Evolutionary conservation across 2,329 filamentous ascomycete species (phyloP), one percentile per base, ranked within the genome.

Genomic region (Annulohypoxylon truncatum): DNA sequence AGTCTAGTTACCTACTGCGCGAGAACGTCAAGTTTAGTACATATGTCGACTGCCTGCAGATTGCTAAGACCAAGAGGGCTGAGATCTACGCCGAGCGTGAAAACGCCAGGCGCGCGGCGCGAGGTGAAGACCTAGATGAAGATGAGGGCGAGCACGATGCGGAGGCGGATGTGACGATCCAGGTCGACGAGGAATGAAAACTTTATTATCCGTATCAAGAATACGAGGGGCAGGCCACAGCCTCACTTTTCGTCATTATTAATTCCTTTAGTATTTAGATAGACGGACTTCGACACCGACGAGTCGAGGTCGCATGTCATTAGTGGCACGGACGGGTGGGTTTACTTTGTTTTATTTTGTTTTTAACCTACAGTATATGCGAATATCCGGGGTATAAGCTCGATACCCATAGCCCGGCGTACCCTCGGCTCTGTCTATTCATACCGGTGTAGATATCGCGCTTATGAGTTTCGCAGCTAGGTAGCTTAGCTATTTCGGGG

Each of bases 21-120:
- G 96, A 99, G 81, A 97, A 96, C 77, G 94, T 98, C 79, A 98
- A 98, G 79, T 98, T 97, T 81, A 86, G 91, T 65, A 98, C 94
- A 0, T 99, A 98, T 75, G 94, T 97, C 71, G 96, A 98, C 77
- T 90, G 89, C 31, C 82, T 99, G 53, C 85, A 89, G 62, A 87
- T 88, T 35, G 94, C 94, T 0, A 88, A 92, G 72, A 80, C 77
- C 29, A 85, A 89, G 58, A 94, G 92, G 76, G 85, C 87, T 47
- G 90, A 90, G 75, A 90, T 97, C 42, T 91, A 93, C 71, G 77
- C 78, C 2, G 88, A 90, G 77, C 79, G 88, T 56, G 85, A 85
- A 40, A 76, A 81, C 46, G 85, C 83, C 18, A 78, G 81, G 47
- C 80, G 82, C n/a, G 84, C 83, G 3, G 82, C 83, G 0, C 77